Evolutionary conservation across 768 basidiomycete species (phyloP).

Genomic region (Suillus brevipes): DNA sequence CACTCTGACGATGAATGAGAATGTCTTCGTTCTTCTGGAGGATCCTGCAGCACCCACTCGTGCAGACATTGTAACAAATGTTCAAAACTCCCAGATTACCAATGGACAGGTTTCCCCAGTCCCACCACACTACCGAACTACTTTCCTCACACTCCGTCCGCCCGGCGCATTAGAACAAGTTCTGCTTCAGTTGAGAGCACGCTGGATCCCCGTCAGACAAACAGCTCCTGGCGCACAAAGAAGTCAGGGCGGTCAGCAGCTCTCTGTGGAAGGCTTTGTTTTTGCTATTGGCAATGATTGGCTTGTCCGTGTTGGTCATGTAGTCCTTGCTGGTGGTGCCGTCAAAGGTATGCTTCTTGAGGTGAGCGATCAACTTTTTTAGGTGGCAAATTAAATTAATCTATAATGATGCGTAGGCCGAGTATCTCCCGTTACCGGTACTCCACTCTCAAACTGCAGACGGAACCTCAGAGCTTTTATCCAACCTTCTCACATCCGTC

Average conservation of each 20-base stretch:
- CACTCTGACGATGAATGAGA: conserved; percentile 75
- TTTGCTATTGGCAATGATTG: conserved; percentile 80
- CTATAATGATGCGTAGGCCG: conserved; percentile 50
- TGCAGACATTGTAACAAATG: conserved; percentile 47
- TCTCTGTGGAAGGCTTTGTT: conserved; percentile 73
- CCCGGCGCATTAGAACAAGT: conserved; percentile 76
- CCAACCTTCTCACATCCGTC: conserved; percentile 72
- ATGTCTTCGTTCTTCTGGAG: conserved; percentile 77
- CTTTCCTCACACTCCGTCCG: conserved; percentile 74
- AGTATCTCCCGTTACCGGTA: conserved; percentile 76
- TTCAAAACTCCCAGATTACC: conserved; percentile 33
- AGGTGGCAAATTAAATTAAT: not conserved
- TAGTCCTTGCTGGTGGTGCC: conserved; percentile 70
- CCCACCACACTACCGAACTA: conserved; percentile 67
- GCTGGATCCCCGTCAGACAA: conserved; percentile 73
- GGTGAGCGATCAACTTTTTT: conserved; percentile 39
- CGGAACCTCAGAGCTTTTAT: conserved; percentile 71
- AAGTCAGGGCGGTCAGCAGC: conserved; percentile 58
- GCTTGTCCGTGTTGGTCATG: conserved; percentile 79
- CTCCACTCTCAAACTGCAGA: conserved; percentile 64
- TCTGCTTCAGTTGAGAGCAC: conserved; percentile 68
- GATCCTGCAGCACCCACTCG: conserved; percentile 72
- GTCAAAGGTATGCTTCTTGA: conserved; percentile 85
- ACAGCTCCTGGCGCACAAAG: conserved; percentile 40
- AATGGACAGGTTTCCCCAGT: conserved; percentile 19